phyloP scores from a whole-genome alignment of 306 rosid species.

The Geum urbanum region DNA sequence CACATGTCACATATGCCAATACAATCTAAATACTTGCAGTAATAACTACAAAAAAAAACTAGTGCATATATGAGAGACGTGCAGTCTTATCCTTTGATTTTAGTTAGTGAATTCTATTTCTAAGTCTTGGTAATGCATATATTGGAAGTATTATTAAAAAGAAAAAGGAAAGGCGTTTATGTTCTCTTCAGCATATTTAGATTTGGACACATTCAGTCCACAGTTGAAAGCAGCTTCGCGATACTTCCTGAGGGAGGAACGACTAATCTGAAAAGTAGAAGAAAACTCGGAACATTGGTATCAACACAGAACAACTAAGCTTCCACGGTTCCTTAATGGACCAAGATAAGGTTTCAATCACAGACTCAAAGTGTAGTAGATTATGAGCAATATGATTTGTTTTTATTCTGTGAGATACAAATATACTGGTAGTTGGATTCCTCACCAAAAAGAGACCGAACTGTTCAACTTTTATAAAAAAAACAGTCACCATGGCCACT shows the following conservation, averaged over 20 bases:
- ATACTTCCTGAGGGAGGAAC: neutral
- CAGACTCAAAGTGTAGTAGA: neutral
- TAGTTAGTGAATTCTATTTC: neutral
- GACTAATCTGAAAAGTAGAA: neutral
- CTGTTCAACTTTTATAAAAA: neutral
- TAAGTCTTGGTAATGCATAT: neutral
- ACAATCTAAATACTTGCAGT: neutral
- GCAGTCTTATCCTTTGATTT: neutral
- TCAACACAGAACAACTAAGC: neutral
- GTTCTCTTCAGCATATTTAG: neutral
- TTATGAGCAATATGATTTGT: neutral
- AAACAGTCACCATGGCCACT: neutral
- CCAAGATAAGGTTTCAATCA: neutral
- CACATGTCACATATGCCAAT: neutral
- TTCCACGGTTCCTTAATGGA: slow-evolving; percentile 1
- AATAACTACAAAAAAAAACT: too few relatives aligned
- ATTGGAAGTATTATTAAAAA: too few relatives aligned
- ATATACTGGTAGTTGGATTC: neutral
- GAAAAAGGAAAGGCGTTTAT: neutral
- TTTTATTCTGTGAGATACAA: too few relatives aligned
- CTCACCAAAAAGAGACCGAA: neutral
- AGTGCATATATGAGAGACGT: neutral
- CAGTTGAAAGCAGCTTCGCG: neutral
- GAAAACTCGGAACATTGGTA: neutral
- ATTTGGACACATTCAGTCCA: neutral